Percentiles rank a stretch among this genome's conserved stretches.
phyloP scores from a whole-genome alignment of 352 stramenopile genomes.

The Aphanomyces astaci region DNA sequence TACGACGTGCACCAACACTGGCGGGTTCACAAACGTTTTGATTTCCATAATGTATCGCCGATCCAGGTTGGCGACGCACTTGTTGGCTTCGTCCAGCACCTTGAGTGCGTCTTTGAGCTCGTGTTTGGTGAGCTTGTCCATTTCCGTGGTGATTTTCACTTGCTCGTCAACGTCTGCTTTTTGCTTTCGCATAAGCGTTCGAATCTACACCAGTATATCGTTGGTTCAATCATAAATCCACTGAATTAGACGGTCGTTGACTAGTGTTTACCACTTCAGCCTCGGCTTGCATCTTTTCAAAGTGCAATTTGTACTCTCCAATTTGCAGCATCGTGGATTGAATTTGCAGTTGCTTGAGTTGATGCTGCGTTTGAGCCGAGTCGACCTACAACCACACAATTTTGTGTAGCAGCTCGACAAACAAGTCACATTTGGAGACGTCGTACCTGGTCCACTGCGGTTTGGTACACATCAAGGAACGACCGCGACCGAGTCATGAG shows the following conservation, averaged over 20 bases:
- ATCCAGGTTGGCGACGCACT: slow-evolving; percentile 49
- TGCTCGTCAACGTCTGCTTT: slow-evolving; percentile 54
- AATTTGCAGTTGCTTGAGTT: slow-evolving; percentile 3
- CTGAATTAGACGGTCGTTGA: no score
- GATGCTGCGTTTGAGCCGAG: background rate
- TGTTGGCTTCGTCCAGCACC: slow-evolving; percentile 62
- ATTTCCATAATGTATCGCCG: slow-evolving; percentile 73
- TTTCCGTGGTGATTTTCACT: slow-evolving; percentile 52
- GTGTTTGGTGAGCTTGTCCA: slow-evolving; percentile 40
- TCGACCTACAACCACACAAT: slow-evolving; percentile 2
- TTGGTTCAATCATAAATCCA: background rate
- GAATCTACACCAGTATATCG: slow-evolving; percentile 27
- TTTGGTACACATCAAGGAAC: slow-evolving; percentile 1
- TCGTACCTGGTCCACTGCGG: background rate
- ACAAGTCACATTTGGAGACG: no score
- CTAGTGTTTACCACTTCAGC: slow-evolving; percentile 30
- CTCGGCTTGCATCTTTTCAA: slow-evolving; percentile 38
- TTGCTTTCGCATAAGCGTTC: slow-evolving; percentile 50
- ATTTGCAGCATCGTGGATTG: slow-evolving; percentile 33
- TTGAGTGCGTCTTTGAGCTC: slow-evolving; percentile 54
- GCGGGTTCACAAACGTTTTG: slow-evolving; percentile 73
- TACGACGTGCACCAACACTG: slow-evolving; percentile 58
- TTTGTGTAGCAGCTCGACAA: no score
- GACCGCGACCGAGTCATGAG: background rate
- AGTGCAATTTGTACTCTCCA: slow-evolving; percentile 23